Conservation (phyloP, 2,329 filamentous ascomycete species). For the Capronia americana region DNA sequence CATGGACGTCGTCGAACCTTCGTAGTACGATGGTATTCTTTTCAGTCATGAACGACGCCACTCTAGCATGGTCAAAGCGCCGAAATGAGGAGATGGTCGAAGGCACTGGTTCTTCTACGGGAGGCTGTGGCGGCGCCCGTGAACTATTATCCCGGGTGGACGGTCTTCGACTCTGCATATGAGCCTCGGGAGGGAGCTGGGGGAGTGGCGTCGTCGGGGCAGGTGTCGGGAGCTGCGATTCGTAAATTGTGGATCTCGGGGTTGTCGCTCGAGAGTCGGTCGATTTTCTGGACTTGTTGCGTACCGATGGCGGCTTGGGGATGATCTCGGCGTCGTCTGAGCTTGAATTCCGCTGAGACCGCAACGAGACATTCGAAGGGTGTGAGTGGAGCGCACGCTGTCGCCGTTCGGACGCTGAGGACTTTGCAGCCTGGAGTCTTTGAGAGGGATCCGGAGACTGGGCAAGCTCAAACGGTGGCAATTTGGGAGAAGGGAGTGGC, state of each 20-base stretch:
- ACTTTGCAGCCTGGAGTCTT: constrained; percentile 31
- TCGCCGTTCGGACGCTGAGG: constrained; percentile 37
- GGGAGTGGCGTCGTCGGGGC: constrained; percentile 37
- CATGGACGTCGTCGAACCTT: constrained; percentile 45
- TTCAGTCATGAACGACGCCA: constrained; percentile 39
- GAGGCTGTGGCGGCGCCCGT: constrained; percentile 14
- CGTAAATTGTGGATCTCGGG: constrained; percentile 33
- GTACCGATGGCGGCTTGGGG: constrained; percentile 23
- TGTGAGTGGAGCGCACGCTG: constrained; percentile 38
- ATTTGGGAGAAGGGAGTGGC: constrained; percentile 22
- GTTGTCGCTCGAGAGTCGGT: constrained; percentile 34
- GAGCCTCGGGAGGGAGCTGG: constrained; percentile 29
- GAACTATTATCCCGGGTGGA: constrained; percentile 22
- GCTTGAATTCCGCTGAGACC: constrained; percentile 28
- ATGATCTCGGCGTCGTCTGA: constrained; percentile 34
- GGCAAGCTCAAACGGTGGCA: constrained; percentile 24
- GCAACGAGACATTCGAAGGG: constrained; percentile 35
- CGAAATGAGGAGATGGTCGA: constrained; percentile 4
- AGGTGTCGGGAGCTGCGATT: constrained; percentile 33
- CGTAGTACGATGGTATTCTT: constrained; percentile 43
- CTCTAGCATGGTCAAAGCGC: constrained; percentile 30
- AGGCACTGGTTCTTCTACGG: constrained; percentile 25
- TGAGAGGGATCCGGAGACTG: constrained; percentile 22
- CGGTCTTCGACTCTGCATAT: constrained; percentile 31
- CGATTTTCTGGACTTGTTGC: constrained; percentile 34